Base-by-base conservation (phyloP, 345 rosid genomes). In the Pistacia vera region DNA sequence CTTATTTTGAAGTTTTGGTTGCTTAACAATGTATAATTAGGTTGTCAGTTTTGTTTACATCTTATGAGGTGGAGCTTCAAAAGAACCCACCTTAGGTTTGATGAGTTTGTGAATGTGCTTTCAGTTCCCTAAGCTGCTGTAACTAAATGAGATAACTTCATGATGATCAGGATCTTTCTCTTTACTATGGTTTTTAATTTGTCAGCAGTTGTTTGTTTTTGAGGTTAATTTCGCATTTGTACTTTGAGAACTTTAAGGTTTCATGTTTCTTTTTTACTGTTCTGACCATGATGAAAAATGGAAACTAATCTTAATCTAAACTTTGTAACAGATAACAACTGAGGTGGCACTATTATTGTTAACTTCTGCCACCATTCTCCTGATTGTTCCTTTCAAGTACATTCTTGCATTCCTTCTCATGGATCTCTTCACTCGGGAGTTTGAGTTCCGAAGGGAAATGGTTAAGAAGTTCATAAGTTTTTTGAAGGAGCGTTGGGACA, bases 341-440 rank as follows among this genome's bases (percentile, higher is more conserved):
- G 97, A 93, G 83, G 91, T 95, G 46, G 91, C 98, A 22, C 56
- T 93, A 75, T 85, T 78, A 80, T 58, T 95, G 86, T 79, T 95
- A 20, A 75, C 91, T 73, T 68, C 80, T 74, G 96, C 94, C 35
- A 83, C 84, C 35, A 75, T 86, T 80, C 85, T 93, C 57, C 85
- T 95, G 33, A 61, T 84, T 56, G 81, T 95, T 61, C 93, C 99
- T 56, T 93, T 95, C 94, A 95, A 95, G 84, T 95, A 88, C 66
- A 83, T 93, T 66, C 79, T 88, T 13, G 85, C 94, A 11, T 90
- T 84, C 80, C 80, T 92, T 77, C 77, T 95, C 44, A 86, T 81
- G 28, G 99, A 95, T 83, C 79, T 85, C 63, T 95, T 95, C 82
- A 95, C 98, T 7, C 88, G 90, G 75, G 96, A 95, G 88, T 95